Evolutionary conservation across 1,139 yeast species (phyloP).

Genomic region (Saccharomyces pastorianus): DNA sequence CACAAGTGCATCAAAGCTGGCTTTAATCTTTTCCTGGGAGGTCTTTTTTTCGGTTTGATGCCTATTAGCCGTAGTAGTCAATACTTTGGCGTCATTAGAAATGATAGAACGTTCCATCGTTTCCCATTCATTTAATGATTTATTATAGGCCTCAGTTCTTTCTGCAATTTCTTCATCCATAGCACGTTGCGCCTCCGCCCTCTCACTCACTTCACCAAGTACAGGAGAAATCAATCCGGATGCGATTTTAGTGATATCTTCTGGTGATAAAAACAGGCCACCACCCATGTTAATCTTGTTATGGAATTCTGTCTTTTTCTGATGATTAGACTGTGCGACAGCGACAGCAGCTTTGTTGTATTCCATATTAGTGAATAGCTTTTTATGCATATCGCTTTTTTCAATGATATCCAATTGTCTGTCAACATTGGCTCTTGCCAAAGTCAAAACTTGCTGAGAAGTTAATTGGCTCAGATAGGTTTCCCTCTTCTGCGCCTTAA

Average conservation of each 20-base stretch:
- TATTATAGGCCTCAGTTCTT: slow-evolving; percentile 7
- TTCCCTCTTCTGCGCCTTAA: slow-evolving; percentile 14
- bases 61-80: slow-evolving; percentile 23
- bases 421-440: slow-evolving; percentile 55
- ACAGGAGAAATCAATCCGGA: slow-evolving; percentile 76
- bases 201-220: slow-evolving; percentile 61
- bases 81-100: slow-evolving; percentile 21
- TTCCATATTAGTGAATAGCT: slow-evolving; percentile 33
- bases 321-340: slow-evolving; percentile 52
- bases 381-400: slow-evolving; percentile 32
- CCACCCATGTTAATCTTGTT: slow-evolving; percentile 67
- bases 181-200: slow-evolving; percentile 66
- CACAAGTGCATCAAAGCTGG: slow-evolving; percentile 26
- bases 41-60: slow-evolving; percentile 26
- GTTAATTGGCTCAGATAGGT: slow-evolving; percentile 24
- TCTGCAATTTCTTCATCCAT: slow-evolving; percentile 48
- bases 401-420: slow-evolving; percentile 41
- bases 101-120: slow-evolving; percentile 16
- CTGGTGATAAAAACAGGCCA: slow-evolving; percentile 69
- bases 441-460: slow-evolving; percentile 45
- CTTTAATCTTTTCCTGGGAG: slow-evolving; percentile 20
- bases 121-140: slow-evolving; percentile 9
- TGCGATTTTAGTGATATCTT: slow-evolving; percentile 76
- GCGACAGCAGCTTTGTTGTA: slow-evolving; percentile 44
- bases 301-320: slow-evolving; percentile 18